Evolutionary conservation across 2,329 filamentous ascomycete genomes (phyloP).

Genomic region (Pseudocercospora macadamiae): DNA sequence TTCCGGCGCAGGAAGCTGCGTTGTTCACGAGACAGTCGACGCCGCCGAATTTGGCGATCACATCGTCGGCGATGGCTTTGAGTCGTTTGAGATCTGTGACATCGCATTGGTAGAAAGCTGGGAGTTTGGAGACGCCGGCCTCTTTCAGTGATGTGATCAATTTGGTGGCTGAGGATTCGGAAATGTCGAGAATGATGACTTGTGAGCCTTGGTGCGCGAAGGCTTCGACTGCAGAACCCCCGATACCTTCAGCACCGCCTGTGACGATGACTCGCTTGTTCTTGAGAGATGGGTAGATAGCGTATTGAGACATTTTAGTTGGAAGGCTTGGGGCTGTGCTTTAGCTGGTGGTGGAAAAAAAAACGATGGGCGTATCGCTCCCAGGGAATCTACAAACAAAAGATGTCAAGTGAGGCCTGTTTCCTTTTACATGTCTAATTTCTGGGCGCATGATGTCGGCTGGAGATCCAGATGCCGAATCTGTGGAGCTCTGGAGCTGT

Average conservation of each 20-base stretch:
- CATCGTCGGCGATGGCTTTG: slow-evolving; percentile 49
- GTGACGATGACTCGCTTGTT: slow-evolving; percentile 66
- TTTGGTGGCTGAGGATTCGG: slow-evolving; percentile 52
- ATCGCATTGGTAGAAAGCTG: slow-evolving; percentile 48
- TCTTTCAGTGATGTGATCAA: slow-evolving; percentile 47
- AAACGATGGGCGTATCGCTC: no score
- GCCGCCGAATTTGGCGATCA: slow-evolving; percentile 49
- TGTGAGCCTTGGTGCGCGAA: slow-evolving; percentile 62
- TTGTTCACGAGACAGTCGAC: slow-evolving; percentile 66
- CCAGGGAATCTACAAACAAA: no score
- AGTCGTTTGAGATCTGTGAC: slow-evolving; percentile 57
- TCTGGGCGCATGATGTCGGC: slow-evolving; percentile 2
- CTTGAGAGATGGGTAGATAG: slow-evolving; percentile 45
- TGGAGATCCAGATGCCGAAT: slow-evolving; percentile 2
- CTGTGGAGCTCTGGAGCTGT: slow-evolving; percentile 6
- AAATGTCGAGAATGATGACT: slow-evolving; percentile 65
- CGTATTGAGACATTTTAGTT: slow-evolving; percentile 22
- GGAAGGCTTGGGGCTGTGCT: no score
- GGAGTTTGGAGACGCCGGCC: slow-evolving; percentile 14
- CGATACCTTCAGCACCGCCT: slow-evolving; percentile 67
- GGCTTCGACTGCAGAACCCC: slow-evolving; percentile 60
- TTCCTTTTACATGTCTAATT: background rate
- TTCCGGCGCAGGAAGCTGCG: slow-evolving; percentile 59
- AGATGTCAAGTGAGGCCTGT: background rate
- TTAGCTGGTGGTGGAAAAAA: no score